Conservation (phyloP, 306 rosid genomes). For the Castanea mollissima region DNA sequence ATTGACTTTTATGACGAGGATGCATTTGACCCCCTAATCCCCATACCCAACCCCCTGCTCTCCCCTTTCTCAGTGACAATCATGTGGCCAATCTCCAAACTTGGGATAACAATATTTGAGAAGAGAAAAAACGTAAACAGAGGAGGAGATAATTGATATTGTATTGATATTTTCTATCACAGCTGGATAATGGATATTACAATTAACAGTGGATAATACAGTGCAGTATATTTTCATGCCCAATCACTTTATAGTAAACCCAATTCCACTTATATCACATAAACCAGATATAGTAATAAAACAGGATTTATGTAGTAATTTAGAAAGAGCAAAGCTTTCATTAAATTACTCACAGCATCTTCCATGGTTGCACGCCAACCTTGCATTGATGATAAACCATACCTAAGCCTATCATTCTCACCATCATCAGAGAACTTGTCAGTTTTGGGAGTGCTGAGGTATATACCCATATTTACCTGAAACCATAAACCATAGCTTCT, state of each 20-base stretch:
- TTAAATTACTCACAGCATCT: slow-evolving; percentile 84
- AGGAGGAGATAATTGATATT: too few relatives aligned
- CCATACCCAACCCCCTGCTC: too few relatives aligned
- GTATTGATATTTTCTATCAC: not conserved
- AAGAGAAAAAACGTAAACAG: too few relatives aligned
- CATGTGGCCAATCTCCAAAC: too few relatives aligned
- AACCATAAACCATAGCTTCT: slow-evolving; percentile 7
- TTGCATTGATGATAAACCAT: slow-evolving; percentile 96
- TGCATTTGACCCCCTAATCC: too few relatives aligned
- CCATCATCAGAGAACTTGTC: slow-evolving; percentile 94
- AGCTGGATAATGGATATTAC: not conserved
- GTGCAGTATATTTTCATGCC: slow-evolving; percentile 3
- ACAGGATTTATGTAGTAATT: slow-evolving; percentile 8
- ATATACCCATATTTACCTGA: slow-evolving; percentile 69
- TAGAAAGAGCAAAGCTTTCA: slow-evolving; percentile 18
- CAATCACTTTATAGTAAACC: slow-evolving; percentile 11
- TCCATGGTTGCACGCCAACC: slow-evolving; percentile 99
- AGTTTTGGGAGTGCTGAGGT: slow-evolving; percentile 93
- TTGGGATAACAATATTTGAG: too few relatives aligned
- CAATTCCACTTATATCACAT: not conserved
- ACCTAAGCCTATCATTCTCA: slow-evolving; percentile 58
- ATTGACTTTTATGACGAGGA: too few relatives aligned
- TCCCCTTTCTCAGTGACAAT: too few relatives aligned
- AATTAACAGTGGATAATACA: not conserved
- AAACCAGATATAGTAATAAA: not conserved